Percentiles rank a stretch among this genome's conserved stretches.
Evolutionary conservation across 1,139 yeast genomes (phyloP).

Genomic region (Kazachstania sp.): DNA sequence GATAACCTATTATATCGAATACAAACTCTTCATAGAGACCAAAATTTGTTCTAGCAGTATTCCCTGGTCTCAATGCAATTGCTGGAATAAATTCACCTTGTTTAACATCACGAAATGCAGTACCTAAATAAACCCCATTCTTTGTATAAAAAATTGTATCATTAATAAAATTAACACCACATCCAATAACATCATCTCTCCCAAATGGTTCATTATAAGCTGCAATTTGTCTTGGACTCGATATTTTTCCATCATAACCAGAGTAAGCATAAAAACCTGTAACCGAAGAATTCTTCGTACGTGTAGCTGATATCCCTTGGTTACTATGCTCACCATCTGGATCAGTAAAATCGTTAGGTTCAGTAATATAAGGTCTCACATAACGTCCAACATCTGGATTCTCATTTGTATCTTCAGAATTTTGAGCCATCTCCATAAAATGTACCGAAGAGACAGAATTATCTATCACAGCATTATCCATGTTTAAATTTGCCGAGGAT

Average conservation of each 20-base stretch:
- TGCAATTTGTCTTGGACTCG: conserved; percentile 33
- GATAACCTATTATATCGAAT: conserved; percentile 64
- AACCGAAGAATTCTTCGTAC: conserved; percentile 35
- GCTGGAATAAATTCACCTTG: conserved; percentile 38
- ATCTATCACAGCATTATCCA: conserved; percentile 4
- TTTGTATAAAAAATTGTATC: conserved; percentile 67
- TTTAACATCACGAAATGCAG: conserved; percentile 41
- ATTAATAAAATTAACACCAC: conserved; percentile 68
- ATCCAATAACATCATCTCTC: conserved; percentile 62
- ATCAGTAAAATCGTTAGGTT: conserved; percentile 1
- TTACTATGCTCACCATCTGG: not conserved
- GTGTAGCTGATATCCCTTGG: conserved; percentile 2
- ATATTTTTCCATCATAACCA: conserved; percentile 48
- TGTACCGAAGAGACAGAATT: conserved; percentile 5
- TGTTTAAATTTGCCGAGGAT: not conserved
- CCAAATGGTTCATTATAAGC: conserved; percentile 43
- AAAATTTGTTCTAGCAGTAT: conserved; percentile 55
- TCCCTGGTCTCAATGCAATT: conserved; percentile 44
- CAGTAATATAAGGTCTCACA: conserved; percentile 17
- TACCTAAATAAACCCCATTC: conserved; percentile 61
- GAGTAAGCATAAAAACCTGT: conserved; percentile 48
- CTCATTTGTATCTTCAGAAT: not conserved
- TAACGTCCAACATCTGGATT: not conserved
- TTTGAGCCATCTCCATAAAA: conserved; percentile 2
- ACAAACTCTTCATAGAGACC: conserved; percentile 53